Conservation (phyloP, 2,329 filamentous ascomycete species). For the Fusarium dimerum region DNA sequence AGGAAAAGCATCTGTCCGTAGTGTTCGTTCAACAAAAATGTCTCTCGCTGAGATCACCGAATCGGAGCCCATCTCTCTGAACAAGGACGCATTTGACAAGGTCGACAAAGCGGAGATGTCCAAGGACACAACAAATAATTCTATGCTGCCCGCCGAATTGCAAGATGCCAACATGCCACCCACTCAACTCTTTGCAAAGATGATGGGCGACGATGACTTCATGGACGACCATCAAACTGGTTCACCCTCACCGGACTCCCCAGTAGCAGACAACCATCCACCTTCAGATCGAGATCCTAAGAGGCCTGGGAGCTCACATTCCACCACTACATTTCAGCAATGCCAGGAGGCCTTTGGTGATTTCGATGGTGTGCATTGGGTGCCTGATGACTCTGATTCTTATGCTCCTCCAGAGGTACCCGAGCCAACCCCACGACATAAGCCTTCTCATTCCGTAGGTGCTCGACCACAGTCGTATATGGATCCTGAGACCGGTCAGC, state of each 20-base stretch:
- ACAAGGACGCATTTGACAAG: slow-evolving; percentile 53
- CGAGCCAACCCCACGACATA: slow-evolving; percentile 28
- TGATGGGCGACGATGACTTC: slow-evolving; percentile 32
- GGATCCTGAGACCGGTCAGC: slow-evolving; percentile 66
- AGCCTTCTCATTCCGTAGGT: slow-evolving; percentile 23
- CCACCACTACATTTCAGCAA: slow-evolving; percentile 64
- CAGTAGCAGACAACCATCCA: slow-evolving; percentile 11
- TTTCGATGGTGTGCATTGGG: slow-evolving; percentile 79
- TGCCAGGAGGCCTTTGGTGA: slow-evolving; percentile 71
- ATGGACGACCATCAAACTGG: slow-evolving; percentile 10
- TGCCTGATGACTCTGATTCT: slow-evolving; percentile 48
- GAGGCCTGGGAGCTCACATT: slow-evolving; percentile 49
- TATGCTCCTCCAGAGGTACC: slow-evolving; percentile 17
- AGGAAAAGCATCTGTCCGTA: slow-evolving; percentile 55
- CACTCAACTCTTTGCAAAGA: slow-evolving; percentile 36
- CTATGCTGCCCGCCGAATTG: slow-evolving; percentile 39
- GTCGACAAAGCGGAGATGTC: slow-evolving; percentile 47
- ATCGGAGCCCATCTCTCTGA: slow-evolving; percentile 54
- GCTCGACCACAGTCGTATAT: slow-evolving; percentile 58
- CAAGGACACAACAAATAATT: slow-evolving; percentile 41
- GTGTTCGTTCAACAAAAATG: slow-evolving; percentile 50
- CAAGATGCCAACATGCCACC: slow-evolving; percentile 33
- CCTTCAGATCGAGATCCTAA: slow-evolving; percentile 15
- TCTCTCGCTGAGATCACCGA: slow-evolving; percentile 60
- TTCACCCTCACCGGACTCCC: slow-evolving; percentile 7